Conservation (phyloP, 495 filamentous ascomycete species). For the Penicillium fimorum region DNA sequence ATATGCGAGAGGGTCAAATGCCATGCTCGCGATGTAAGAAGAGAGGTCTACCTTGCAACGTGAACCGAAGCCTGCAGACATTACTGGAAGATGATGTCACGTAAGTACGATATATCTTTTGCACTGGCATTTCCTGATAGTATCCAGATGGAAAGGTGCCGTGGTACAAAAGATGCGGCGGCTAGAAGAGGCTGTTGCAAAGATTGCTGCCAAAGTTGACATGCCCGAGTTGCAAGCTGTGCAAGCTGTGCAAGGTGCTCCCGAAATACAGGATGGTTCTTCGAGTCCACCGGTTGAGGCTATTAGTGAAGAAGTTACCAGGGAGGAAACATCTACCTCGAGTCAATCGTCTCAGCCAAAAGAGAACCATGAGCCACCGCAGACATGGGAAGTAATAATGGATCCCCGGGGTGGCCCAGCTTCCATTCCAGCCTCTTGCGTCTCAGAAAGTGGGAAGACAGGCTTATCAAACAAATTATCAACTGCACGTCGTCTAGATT, state of each 20-base stretch:
- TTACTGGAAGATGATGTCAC: constrained; percentile 35
- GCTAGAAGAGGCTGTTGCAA: constrained; percentile 27
- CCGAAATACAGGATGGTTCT: constrained; percentile 10
- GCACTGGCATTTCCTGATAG: background rate
- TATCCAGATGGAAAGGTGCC: constrained; percentile 34
- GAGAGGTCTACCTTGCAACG: constrained; percentile 30
- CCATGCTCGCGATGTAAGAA: constrained; percentile 34
- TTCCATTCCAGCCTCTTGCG: constrained; percentile 33
- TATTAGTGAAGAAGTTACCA: constrained; percentile 1
- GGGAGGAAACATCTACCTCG: background rate
- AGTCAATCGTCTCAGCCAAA: constrained; percentile 2
- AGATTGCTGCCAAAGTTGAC: constrained; percentile 24
- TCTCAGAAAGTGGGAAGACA: constrained; percentile 21
- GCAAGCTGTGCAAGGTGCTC: background rate
- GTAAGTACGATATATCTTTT: constrained; percentile 15
- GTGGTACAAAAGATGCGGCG: constrained; percentile 24
- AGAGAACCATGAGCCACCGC: constrained; percentile 1
- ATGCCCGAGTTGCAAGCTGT: constrained; percentile 21
- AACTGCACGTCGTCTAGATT: constrained; percentile 15
- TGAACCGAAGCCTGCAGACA: constrained; percentile 39
- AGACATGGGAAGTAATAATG: constrained; percentile 24
- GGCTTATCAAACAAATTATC: constrained; percentile 11
- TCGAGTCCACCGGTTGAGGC: constrained; percentile 11
- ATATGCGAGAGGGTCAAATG: constrained; percentile 37
- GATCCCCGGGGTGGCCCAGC: constrained; percentile 27